A percentile compares a stretch with the other conserved stretches of the same genome.
phyloP scores from a whole-genome alignment of 257 asterid species.

The Forsythia viridissima region DNA sequence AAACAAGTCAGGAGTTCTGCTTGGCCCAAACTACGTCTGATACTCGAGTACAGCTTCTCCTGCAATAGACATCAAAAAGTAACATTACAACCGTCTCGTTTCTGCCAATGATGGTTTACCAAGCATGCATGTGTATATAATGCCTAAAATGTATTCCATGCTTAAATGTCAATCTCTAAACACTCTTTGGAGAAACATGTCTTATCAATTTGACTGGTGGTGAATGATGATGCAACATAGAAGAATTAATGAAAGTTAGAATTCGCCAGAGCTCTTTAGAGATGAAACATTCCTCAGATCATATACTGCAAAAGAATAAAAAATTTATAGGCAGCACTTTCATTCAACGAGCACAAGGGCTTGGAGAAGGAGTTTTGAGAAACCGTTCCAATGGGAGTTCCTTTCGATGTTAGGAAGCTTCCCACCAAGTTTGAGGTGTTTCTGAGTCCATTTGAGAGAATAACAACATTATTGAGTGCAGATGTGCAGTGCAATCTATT shows the following conservation, averaged over 20 bases:
- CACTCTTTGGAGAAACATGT: neutral
- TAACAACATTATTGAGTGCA: neutral
- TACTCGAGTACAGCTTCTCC: constrained; percentile 79
- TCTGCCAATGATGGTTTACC: neutral
- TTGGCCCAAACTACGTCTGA: constrained; percentile 35
- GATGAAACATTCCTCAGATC: neutral
- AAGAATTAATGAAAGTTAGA: neutral
- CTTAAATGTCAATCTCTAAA: neutral
- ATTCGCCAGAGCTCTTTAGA: neutral
- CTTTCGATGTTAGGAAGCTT: neutral
- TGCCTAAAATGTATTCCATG: neutral
- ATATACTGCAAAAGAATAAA: neutral
- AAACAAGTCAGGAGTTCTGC: constrained; percentile 20
- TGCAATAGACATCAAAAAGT: constrained; percentile 36
- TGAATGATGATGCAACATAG: neutral
- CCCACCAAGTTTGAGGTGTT: neutral
- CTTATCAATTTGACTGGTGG: neutral
- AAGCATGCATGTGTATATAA: neutral
- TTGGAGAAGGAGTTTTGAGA: neutral
- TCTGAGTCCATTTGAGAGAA: neutral
- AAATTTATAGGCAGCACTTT: neutral
- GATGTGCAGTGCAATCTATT: neutral
- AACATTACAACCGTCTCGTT: neutral
- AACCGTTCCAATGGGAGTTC: too few relatives aligned
- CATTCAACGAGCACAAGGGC: neutral